phyloP scores from a whole-genome alignment of 768 basidiomycete species.

The Polyporus arcularius region DNA sequence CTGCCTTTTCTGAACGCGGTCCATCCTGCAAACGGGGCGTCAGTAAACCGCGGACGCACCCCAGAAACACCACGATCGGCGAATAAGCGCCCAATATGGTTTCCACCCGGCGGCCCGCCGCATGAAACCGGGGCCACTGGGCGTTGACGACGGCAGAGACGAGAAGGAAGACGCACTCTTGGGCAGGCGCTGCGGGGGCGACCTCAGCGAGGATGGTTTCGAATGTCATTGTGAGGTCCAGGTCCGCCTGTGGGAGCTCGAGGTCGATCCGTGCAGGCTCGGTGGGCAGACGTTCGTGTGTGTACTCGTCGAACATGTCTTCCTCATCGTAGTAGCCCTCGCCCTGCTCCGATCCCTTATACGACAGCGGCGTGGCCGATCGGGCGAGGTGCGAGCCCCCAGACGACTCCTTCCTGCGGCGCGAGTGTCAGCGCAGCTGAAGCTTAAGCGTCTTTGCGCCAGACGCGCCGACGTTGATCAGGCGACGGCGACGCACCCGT shows the following conservation, averaged over 20 bases:
- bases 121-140: too few species aligned
- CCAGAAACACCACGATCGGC: neutral
- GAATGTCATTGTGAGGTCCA: conserved; percentile 32
- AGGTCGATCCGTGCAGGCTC: conserved; percentile 24
- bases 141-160: neutral
- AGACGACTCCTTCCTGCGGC: conserved; percentile 15
- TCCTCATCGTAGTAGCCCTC: conserved; percentile 13
- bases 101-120: neutral
- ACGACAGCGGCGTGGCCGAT: conserved; percentile 8
- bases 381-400: conserved; percentile 12
- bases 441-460: neutral
- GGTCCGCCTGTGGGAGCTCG: conserved; percentile 29
- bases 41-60: neutral
- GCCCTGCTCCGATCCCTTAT: conserved; percentile 6
- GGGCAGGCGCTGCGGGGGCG: neutral
- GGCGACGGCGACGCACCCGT: conserved; percentile 10
- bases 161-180: conserved; percentile 7
- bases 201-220: conserved; percentile 26
- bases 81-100: conserved; percentile 1
- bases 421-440: neutral
- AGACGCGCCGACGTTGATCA: neutral
- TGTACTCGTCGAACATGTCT: conserved; percentile 11
- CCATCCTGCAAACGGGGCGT: conserved; percentile 17
- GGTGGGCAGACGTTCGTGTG: conserved; percentile 16
- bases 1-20: conserved; percentile 63